A percentile compares a stretch with the other conserved stretches of the same genome.
Evolutionary conservation across 306 rosid species (phyloP).

Genomic region (Ormosia emarginata): DNA sequence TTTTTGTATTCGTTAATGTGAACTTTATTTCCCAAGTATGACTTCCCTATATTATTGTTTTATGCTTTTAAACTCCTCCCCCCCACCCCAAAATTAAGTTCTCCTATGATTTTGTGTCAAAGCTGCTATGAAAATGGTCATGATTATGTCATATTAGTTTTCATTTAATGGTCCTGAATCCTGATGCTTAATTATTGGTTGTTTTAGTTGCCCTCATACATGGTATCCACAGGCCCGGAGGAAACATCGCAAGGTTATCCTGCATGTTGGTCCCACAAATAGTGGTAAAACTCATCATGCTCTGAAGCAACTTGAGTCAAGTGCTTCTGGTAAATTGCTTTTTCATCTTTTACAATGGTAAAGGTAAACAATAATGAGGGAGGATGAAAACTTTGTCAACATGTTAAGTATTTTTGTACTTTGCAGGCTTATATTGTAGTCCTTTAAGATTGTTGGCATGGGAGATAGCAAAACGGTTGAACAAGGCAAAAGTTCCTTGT

Average conservation of each 20-base stretch:
- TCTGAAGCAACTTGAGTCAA: constrained; percentile 70
- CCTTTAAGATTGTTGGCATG: constrained; percentile 97
- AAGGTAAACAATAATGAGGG: background rate
- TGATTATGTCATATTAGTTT: background rate
- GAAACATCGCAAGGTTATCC: constrained; percentile 71
- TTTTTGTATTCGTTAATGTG: background rate
- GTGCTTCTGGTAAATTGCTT: constrained; percentile 73
- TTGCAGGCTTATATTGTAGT: constrained; percentile 87
- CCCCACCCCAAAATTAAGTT: background rate
- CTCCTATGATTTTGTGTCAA: background rate
- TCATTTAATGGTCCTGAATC: background rate
- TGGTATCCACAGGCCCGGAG: constrained; percentile 90
- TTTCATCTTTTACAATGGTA: constrained; percentile 4
- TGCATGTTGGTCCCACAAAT: constrained; percentile 97
- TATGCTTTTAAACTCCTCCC: background rate
- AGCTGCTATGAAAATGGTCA: background rate
- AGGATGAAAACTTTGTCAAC: constrained; percentile 1
- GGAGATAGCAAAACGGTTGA: constrained; percentile 90
- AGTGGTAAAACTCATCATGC: constrained; percentile 95
- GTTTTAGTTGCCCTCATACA: constrained; percentile 75
- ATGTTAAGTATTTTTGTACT: constrained; percentile 17
- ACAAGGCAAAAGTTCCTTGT: constrained; percentile 88
- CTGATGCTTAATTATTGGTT: constrained; percentile 22
- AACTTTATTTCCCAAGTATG: background rate
- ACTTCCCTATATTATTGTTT: background rate